Conservation (phyloP, 179 eudicot genomes). For the Beta lomatogona region DNA sequence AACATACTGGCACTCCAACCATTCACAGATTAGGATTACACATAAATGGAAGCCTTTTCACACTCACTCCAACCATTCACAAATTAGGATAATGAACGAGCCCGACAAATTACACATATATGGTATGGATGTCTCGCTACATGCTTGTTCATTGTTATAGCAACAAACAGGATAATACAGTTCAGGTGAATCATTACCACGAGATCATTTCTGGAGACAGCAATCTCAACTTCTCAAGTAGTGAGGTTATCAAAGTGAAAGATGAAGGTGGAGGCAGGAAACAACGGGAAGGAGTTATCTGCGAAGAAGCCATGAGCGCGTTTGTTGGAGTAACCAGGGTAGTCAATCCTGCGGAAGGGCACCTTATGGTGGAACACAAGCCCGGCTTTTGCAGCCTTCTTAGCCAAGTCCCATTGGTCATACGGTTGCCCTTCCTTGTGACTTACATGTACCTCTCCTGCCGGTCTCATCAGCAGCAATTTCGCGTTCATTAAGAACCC, state of each 20-base stretch:
- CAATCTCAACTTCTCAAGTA: conserved; percentile 9
- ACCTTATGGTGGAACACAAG: conserved; percentile 32
- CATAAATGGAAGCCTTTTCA: neutral
- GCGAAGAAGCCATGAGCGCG: conserved; percentile 42
- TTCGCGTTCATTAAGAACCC: conserved; percentile 50
- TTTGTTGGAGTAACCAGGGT: conserved; percentile 54
- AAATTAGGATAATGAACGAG: neutral
- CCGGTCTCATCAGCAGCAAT: conserved; percentile 31
- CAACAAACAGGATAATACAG: neutral
- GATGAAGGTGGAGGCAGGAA: conserved; percentile 43
- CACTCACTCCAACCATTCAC: neutral
- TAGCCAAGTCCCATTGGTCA: conserved; percentile 43
- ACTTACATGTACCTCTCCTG: conserved; percentile 43
- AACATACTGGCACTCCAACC: neutral
- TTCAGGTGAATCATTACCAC: conserved; percentile 6
- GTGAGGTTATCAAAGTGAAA: conserved; percentile 14
- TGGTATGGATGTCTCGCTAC: neutral
- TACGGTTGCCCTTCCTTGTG: conserved; percentile 47
- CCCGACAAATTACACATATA: neutral
- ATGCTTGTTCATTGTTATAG: no score
- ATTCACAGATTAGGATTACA: neutral
- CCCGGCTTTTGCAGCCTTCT: conserved; percentile 39
- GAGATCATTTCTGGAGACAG: neutral
- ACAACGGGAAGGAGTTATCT: conserved; percentile 40
- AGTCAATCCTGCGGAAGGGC: conserved; percentile 36